These are phyloP conservation scores for Melaleuca quinquenervia DNA, from an alignment of 345 rosid genomes.

Conservation along the genomic window DNA sequence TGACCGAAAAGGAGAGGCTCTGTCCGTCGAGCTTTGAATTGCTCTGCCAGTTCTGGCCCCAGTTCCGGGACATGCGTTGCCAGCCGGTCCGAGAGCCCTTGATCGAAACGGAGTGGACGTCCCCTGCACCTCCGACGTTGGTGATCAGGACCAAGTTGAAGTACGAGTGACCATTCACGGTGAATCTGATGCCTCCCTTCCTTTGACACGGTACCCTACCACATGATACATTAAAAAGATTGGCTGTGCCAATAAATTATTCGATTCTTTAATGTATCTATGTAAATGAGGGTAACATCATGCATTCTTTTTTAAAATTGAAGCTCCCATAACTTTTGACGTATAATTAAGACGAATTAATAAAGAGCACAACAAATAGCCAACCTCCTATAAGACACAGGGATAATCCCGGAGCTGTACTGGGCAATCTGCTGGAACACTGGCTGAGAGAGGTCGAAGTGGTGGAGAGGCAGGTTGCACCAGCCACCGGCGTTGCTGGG, in stretches of 20 bases:
- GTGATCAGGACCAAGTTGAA: constrained; percentile 49
- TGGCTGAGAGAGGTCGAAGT: constrained; percentile 61
- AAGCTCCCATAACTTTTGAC: neutral
- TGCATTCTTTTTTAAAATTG: neutral
- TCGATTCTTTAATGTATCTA: neutral
- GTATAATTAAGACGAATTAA: neutral
- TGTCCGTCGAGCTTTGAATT: constrained; percentile 33
- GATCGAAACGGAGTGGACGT: constrained; percentile 28
- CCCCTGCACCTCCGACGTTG: constrained; percentile 55
- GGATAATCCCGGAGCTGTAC: constrained; percentile 50
- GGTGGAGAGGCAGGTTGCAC: constrained; percentile 62
- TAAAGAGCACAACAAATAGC: neutral
- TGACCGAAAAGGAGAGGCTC: constrained; percentile 39
- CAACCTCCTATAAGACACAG: constrained; percentile 30
- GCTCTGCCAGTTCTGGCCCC: constrained; percentile 67
- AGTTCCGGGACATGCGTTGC: constrained; percentile 47
- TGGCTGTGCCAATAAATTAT: neutral
- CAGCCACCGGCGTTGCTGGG: constrained; percentile 48
- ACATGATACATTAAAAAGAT: neutral
- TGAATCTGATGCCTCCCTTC: constrained; percentile 45
- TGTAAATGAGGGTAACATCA: neutral
- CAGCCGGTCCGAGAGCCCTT: constrained; percentile 44
- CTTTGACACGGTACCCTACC: constrained; percentile 46
- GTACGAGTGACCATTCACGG: constrained; percentile 46
- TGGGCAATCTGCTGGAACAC: constrained; percentile 45